Evolutionary conservation across 192 early-diverging fungal genomes (phyloP).

Genomic region (Backusella psychrophila): DNA sequence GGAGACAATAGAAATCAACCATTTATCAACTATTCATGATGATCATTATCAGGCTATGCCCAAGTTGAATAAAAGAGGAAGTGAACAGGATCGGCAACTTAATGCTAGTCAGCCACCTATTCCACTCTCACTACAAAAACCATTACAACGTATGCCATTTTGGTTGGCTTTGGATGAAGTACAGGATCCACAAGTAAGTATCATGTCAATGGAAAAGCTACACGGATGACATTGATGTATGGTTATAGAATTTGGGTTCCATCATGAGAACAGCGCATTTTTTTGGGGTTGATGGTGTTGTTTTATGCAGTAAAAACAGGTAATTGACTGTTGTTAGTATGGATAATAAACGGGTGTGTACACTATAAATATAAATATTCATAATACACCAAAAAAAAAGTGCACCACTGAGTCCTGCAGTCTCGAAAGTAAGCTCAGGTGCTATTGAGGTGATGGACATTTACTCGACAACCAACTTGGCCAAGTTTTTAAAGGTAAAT

Average conservation of each 20-base stretch:
- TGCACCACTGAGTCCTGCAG: constrained; percentile 59
- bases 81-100: background rate
- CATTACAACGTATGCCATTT: constrained; percentile 30
- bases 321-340: constrained; percentile 2
- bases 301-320: constrained; percentile 51
- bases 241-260: constrained; percentile 62
- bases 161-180: constrained; percentile 58
- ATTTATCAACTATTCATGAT: background rate
- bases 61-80: background rate
- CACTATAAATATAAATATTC: background rate
- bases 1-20: constrained; percentile 13
- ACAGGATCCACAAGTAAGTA: constrained; percentile 48
- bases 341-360: background rate
- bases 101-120: background rate
- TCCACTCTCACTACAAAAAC: constrained; percentile 5
- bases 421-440: constrained; percentile 68
- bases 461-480: constrained; percentile 51
- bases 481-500: constrained; percentile 55
- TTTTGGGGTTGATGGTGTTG: constrained; percentile 65
- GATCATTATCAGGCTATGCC: constrained; percentile 8
- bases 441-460: constrained; percentile 66
- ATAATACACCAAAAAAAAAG: constrained; percentile 27
- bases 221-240: background rate
- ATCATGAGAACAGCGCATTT: constrained; percentile 66
- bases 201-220: background rate